Conservation (phyloP, 1,139 yeast species). For the Candida tropicalis region DNA sequence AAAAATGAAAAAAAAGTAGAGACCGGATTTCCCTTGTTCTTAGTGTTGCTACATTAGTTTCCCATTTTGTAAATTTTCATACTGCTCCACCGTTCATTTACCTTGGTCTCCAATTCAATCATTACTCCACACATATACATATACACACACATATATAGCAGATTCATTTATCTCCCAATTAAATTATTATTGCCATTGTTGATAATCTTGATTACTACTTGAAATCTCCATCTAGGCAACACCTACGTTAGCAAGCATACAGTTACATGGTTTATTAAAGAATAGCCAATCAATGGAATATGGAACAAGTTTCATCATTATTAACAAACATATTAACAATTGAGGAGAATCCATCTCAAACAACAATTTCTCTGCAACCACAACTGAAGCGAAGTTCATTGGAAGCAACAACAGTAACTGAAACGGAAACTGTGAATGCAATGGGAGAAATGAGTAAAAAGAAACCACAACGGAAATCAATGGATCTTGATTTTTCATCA, state of each 20-base stretch:
- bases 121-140: no score
- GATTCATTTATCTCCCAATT: no score
- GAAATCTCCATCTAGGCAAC: not conserved
- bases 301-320: slow-evolving; percentile 35
- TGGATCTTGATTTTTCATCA: slow-evolving; percentile 20
- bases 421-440: not conserved
- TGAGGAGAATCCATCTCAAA: slow-evolving; percentile 16
- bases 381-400: not conserved
- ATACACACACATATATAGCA: no score
- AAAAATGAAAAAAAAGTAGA: no score
- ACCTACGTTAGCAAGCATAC: not conserved
- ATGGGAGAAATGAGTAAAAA: slow-evolving; percentile 5
- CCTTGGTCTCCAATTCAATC: no score
- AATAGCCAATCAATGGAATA: slow-evolving; percentile 8
- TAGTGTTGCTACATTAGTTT: no score
- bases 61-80: no score
- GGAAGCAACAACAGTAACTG: not conserved
- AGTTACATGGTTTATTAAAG: not conserved
- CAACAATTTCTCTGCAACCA: not conserved
- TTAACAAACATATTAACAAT: slow-evolving; percentile 31
- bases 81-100: no score
- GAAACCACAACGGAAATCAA: slow-evolving; percentile 14
- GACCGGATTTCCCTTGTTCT: no score
- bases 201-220: no score
- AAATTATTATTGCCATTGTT: no score